These are phyloP conservation scores for Corynespora cassiicola DNA, from an alignment of 2,329 filamentous ascomycete genomes.

Conservation along the genomic window DNA sequence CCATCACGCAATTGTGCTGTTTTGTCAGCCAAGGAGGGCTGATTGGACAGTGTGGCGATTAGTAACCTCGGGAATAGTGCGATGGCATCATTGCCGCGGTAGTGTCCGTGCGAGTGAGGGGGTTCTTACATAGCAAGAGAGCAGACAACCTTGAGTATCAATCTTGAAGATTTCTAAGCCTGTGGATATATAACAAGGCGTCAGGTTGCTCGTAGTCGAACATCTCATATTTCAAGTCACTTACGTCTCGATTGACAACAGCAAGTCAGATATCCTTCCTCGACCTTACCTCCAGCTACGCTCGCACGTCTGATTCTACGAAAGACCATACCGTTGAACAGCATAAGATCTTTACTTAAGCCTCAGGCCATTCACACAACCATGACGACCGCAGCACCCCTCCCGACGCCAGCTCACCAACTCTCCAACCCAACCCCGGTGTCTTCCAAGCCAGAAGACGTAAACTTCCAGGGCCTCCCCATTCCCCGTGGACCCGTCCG, in stretches of 20 bases:
- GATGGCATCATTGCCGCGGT: conserved; percentile 41
- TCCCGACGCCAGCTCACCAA: conserved; percentile 52
- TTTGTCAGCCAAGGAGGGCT: conserved; percentile 30
- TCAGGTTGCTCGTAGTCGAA: conserved; percentile 5
- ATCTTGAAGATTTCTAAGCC: conserved; percentile 35
- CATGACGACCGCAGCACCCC: conserved; percentile 51
- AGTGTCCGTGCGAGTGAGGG: conserved; percentile 22
- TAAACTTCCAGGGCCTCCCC: conserved; percentile 37
- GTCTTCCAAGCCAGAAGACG: conserved; percentile 31
- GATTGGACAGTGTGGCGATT: conserved; percentile 28
- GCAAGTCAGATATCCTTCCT: conserved; percentile 2
- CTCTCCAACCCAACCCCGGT: conserved; percentile 35
- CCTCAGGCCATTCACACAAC: conserved; percentile 42
- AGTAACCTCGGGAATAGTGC: conserved; percentile 37
- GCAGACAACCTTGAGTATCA: conserved; percentile 12
- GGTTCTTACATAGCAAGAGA: conserved; percentile 12
- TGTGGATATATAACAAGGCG: conserved; percentile 26
- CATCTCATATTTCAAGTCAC: conserved; percentile 14
- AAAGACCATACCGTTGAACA: conserved; percentile 2
- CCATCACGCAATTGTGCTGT: conserved; percentile 30
- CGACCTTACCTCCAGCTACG: conserved; percentile 1
- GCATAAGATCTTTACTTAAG: neutral
- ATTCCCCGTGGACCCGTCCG: conserved; percentile 35
- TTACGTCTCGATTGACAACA: conserved; percentile 15
- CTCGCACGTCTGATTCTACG: conserved; percentile 12